These are phyloP conservation scores for Wickerhamiella musiphila DNA, from an alignment of 805 yeast species.

Conservation along the genomic window DNA sequence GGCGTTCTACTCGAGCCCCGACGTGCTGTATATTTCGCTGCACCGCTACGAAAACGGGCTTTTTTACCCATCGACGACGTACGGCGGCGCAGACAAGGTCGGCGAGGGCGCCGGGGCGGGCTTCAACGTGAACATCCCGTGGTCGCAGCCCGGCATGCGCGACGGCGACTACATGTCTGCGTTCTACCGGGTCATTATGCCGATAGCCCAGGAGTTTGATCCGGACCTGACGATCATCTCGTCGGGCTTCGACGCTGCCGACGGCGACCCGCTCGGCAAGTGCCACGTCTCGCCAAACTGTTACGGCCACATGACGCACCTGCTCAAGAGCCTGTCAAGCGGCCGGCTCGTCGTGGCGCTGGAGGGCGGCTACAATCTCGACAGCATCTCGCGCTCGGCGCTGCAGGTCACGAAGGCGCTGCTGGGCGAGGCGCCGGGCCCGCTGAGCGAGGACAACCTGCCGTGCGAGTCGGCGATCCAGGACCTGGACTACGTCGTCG, in stretches of 20 bases:
- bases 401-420: conserved; percentile 80
- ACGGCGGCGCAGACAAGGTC: conserved; percentile 63
- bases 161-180: conserved; percentile 95
- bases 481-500: conserved; percentile 64
- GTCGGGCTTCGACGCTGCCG: conserved; percentile 97
- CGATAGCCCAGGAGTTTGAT: conserved; percentile 70
- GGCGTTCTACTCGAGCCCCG: conserved; percentile 73
- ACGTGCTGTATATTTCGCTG: conserved; percentile 77
- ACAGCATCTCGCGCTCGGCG: conserved; percentile 79
- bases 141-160: conserved; percentile 82
- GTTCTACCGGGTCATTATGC: conserved; percentile 69
- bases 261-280: conserved; percentile 92
- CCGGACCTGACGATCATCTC: conserved; percentile 89
- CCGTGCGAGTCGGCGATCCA: conserved; percentile 67
- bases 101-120: conserved; percentile 87
- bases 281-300: conserved; percentile 93
- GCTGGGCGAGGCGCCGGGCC: conserved; percentile 80
- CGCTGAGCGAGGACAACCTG: conserved; percentile 38
- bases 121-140: conserved; percentile 74
- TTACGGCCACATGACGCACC: conserved; percentile 90
- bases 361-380: conserved; percentile 94
- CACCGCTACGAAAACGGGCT: conserved; percentile 87
- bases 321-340: conserved; percentile 69
- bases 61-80: conserved; percentile 82
- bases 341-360: conserved; percentile 80